Base-by-base conservation (phyloP, 768 basidiomycete genomes). In the Sarcodon aspratus region DNA sequence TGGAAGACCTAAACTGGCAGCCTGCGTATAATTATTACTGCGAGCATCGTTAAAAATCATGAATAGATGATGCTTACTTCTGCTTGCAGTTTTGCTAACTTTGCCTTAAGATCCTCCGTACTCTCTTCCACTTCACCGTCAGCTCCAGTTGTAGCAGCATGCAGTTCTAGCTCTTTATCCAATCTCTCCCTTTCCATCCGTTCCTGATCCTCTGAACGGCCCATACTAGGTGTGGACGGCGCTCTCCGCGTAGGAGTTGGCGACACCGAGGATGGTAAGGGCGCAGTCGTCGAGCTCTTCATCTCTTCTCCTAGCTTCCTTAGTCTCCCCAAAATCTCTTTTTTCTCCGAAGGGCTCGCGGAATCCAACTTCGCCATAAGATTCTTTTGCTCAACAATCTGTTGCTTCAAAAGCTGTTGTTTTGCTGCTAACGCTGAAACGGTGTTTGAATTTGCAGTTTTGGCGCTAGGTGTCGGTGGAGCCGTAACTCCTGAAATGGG, bases 301-400 rank as follows among this genome's bases (percentile, higher is more conserved):
- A 92, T 84, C 62, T 92, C 89, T 57, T 86, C 82, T 21, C 76
- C 79, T 44, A 95, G 64, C 59, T 84, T 82, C 53, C 85, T 76
- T 48, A 95, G 61, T 49, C 80, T 74, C 1, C 72, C 71, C 78
- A 93, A 81, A 45, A 95, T 81, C 36, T 69, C 70, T 64, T 88
- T 83, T 69, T 87, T 94, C 66, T 86, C 85, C 48, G 83, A 78
- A 0, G 73, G 58, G 9, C 79, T 73, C 7, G 83, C 80, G 5
- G 76, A 75, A 21, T 70, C 64, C 11, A 95, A 65, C 33, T 78
- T 76, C 7, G 73, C 73, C 80, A 96, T 85, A 49, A 97, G 69
- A 1, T 78, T 70, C 63, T 93, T 95, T 66, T 95, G 94, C 65
- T 94, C 89, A 0, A 80, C 73, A 50, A 96, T 91, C 57, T 86